Conservation (phyloP, 2,329 filamentous ascomycete genomes). For the Macroventuria anomochaeta region DNA sequence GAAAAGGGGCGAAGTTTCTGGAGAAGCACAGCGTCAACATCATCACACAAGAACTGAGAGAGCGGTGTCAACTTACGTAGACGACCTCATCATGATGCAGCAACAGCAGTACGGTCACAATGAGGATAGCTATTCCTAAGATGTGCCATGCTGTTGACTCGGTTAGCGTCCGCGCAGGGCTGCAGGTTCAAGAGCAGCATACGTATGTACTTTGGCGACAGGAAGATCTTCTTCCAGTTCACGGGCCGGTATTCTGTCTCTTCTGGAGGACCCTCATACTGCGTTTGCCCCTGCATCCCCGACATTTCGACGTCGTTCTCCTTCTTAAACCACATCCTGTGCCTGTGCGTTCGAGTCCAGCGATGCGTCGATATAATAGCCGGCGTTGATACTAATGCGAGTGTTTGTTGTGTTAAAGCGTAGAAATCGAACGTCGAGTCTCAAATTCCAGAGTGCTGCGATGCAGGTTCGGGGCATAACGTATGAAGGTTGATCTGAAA, state of each 20-base stretch:
- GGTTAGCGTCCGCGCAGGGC: conserved; percentile 13
- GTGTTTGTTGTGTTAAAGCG: neutral
- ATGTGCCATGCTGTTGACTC: conserved; percentile 40
- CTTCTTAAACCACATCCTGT: conserved; percentile 31
- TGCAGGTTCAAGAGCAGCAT: conserved; percentile 12
- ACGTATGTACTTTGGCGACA: conserved; percentile 47
- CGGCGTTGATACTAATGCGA: neutral
- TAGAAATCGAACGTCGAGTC: conserved; percentile 1
- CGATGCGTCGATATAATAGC: neutral
- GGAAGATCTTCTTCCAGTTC: conserved; percentile 44
- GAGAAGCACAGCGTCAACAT: conserved; percentile 15
- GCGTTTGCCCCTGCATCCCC: conserved; percentile 28
- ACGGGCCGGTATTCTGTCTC: conserved; percentile 44
- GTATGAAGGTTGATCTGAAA: conserved; percentile 34
- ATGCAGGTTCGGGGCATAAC: conserved; percentile 14
- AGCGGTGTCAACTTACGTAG: conserved; percentile 25
- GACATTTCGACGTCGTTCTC: conserved; percentile 43
- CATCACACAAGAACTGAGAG: neutral
- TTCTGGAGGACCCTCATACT: conserved; percentile 25
- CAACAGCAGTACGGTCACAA: conserved; percentile 39
- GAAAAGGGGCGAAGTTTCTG: conserved; percentile 45
- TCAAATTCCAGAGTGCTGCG: neutral
- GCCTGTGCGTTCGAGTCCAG: neutral
- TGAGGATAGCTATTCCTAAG: conserved; percentile 33
- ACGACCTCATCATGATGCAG: conserved; percentile 43